phyloP scores from a whole-genome alignment of 2,329 filamentous ascomycete species.

The Chrysoporthe deuterocubensis region DNA sequence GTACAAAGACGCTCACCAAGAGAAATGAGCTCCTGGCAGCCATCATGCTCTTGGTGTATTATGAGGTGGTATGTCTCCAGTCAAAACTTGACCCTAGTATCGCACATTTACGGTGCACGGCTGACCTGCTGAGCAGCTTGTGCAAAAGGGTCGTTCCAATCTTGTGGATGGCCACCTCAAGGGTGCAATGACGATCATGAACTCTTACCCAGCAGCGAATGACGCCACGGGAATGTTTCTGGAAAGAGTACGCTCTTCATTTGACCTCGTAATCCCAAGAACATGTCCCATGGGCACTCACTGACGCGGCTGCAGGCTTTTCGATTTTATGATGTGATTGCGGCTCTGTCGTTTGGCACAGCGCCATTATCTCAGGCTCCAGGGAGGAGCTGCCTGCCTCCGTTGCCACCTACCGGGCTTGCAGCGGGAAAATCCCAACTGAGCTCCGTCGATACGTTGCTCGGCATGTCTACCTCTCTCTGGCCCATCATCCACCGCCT shows the following conservation, averaged over 20 bases:
- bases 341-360: slow-evolving; percentile 64
- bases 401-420: slow-evolving; percentile 52
- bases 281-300: neutral
- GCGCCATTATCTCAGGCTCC: slow-evolving; percentile 58
- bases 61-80: slow-evolving; percentile 59
- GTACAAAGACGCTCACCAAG: slow-evolving; percentile 45
- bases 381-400: slow-evolving; percentile 50
- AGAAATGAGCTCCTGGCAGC: slow-evolving; percentile 63
- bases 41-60: slow-evolving; percentile 66
- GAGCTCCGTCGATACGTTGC: slow-evolving; percentile 60
- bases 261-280: neutral
- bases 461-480: slow-evolving; percentile 64
- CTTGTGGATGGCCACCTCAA: slow-evolving; percentile 65
- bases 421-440: slow-evolving; percentile 47
- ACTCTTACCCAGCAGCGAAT: slow-evolving; percentile 46
- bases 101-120: slow-evolving; percentile 12
- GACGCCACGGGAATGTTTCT: slow-evolving; percentile 61
- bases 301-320: slow-evolving; percentile 53
- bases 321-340: slow-evolving; percentile 68
- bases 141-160: slow-evolving; percentile 62
- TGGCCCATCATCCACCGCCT: slow-evolving; percentile 68
- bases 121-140: slow-evolving; percentile 49
- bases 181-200: slow-evolving; percentile 66
- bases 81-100: too few species aligned
- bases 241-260: slow-evolving; percentile 52